A percentile compares a stretch with the other conserved stretches of the same genome.
Conservation (phyloP, 2,329 filamentous ascomycete species). For the Cladophialophora chaetospira region DNA sequence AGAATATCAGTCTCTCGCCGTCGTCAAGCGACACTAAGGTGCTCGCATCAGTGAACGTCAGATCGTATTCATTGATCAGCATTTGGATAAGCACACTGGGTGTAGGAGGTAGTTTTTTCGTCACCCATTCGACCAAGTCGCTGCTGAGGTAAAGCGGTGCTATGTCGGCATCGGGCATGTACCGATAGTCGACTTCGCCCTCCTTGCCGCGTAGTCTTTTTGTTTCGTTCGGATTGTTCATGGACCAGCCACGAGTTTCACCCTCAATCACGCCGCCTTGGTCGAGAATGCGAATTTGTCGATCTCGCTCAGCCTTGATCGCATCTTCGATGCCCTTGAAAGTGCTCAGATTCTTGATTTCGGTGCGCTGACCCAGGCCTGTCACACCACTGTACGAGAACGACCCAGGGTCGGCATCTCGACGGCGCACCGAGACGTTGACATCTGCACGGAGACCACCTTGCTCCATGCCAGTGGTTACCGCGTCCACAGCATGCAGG, state of each 20-base stretch:
- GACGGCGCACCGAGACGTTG: constrained; percentile 81
- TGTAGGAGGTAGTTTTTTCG: constrained; percentile 64
- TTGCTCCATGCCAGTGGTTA: constrained; percentile 88
- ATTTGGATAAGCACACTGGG: constrained; percentile 70
- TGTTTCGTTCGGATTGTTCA: constrained; percentile 75
- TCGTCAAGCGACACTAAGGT: constrained; percentile 76
- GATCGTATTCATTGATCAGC: constrained; percentile 63
- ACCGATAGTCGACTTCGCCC: constrained; percentile 94
- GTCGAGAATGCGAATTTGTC: constrained; percentile 81
- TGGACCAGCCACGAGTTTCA: constrained; percentile 90
- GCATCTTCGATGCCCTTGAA: constrained; percentile 96
- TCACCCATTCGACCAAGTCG: constrained; percentile 68
- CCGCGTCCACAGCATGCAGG: constrained; percentile 77
- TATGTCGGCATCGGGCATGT: constrained; percentile 96
- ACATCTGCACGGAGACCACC: constrained; percentile 91
- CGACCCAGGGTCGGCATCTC: constrained; percentile 50
- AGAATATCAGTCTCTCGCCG: constrained; percentile 80
- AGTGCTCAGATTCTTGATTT: constrained; percentile 96
- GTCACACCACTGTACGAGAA: constrained; percentile 59
- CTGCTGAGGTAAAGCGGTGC: constrained; percentile 73
- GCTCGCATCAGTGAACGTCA: constrained; percentile 80
- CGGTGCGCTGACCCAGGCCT: constrained; percentile 80
- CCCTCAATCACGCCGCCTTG: constrained; percentile 73
- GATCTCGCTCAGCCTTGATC: constrained; percentile 83
- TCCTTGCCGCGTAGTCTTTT: constrained; percentile 85